Percentiles rank a stretch among this genome's conserved stretches.
Conservation (phyloP, 108 stramenopile genomes). For the Nannochloropsis salina region DNA sequence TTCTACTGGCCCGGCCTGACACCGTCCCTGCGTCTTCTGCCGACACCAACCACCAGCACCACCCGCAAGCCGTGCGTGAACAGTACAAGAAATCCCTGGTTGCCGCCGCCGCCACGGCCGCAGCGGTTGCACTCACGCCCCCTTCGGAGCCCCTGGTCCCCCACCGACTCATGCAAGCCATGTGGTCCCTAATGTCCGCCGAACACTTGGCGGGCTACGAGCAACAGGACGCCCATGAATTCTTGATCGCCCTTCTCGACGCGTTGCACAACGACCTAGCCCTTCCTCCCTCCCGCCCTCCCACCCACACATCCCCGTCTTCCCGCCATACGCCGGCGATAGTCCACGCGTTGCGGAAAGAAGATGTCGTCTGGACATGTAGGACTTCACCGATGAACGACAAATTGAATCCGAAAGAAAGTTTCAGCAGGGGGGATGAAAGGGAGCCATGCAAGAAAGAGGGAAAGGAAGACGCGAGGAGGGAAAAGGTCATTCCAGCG, state of each 20-base stretch:
- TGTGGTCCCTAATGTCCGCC: slow-evolving; percentile 67
- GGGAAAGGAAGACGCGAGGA: background rate
- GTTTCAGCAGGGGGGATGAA: background rate
- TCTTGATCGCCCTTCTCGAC: slow-evolving; percentile 72
- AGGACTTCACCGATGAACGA: too few species aligned
- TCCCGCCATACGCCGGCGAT: background rate
- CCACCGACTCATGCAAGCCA: slow-evolving; percentile 67
- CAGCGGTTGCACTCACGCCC: background rate
- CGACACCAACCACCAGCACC: background rate
- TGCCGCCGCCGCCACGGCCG: background rate
- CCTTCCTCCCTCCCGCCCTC: slow-evolving; percentile 2
- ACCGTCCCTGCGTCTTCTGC: background rate
- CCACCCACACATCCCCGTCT: background rate
- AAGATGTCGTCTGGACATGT: too few species aligned
- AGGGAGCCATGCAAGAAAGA: background rate
- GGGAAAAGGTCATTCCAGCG: background rate
- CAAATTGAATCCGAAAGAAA: background rate
- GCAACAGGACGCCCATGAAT: slow-evolving; percentile 84
- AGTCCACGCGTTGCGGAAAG: too few species aligned
- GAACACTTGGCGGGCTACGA: slow-evolving; percentile 70
- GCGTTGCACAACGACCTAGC: slow-evolving; percentile 49
- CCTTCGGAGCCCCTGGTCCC: slow-evolving; percentile 68
- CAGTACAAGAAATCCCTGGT: background rate
- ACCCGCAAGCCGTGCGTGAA: background rate
- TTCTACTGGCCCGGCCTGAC: background rate